Evolutionary conservation across 2,329 filamentous ascomycete species (phyloP).

Genomic region (Phaeosphaeriaceae sp.): DNA sequence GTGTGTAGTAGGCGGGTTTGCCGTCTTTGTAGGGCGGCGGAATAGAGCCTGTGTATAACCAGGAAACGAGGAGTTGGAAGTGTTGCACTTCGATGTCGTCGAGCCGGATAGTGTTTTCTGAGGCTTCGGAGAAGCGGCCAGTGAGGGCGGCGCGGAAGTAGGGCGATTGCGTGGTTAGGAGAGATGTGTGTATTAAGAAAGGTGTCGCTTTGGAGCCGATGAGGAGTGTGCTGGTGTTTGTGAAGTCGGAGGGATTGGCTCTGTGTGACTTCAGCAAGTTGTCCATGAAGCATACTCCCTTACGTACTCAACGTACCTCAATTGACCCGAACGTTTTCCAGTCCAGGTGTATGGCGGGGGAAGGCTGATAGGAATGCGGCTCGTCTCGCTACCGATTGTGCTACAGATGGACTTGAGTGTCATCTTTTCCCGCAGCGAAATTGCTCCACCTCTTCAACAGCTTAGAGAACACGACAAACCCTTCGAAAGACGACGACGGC

Average conservation of each 20-base stretch:
- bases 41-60: conserved; percentile 57
- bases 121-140: conserved; percentile 55
- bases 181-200: conserved; percentile 57
- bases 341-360: conserved; percentile 42
- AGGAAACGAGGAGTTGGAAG: conserved; percentile 60
- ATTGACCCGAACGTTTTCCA: conserved; percentile 21
- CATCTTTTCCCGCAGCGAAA: conserved; percentile 4
- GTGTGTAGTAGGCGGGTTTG: conserved; percentile 58
- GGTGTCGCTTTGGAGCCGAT: conserved; percentile 50
- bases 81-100: conserved; percentile 54
- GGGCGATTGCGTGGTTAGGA: conserved; percentile 55
- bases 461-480: not conserved
- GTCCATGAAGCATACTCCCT: conserved; percentile 12
- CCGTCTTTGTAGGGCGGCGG: conserved; percentile 53
- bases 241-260: conserved; percentile 51
- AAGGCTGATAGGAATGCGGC: conserved; percentile 33
- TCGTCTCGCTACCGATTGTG: conserved; percentile 18
- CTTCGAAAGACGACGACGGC: not conserved
- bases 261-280: conserved; percentile 23
- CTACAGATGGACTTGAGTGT: conserved; percentile 16
- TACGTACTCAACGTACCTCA: conserved; percentile 25
- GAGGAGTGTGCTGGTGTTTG: conserved; percentile 44
- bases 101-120: conserved; percentile 51
- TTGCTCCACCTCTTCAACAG: not conserved
- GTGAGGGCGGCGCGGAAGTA: conserved; percentile 61